Evolutionary conservation across 352 stramenopile genomes (phyloP).

Genomic region (Bremia lactucae): DNA sequence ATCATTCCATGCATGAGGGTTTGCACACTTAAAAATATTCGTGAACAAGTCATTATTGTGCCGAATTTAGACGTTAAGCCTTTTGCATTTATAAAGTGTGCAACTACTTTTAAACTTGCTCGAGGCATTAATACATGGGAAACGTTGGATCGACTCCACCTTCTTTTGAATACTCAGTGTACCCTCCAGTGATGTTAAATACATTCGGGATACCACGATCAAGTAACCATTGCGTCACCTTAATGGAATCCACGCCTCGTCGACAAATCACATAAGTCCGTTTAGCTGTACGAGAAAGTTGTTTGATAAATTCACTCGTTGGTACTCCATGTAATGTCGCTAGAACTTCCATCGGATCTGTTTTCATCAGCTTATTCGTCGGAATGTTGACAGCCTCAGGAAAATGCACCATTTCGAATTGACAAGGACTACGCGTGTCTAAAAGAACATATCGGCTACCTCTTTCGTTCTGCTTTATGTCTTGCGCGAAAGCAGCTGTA

Average conservation of each 20-base stretch:
- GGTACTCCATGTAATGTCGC: slow-evolving; percentile 5
- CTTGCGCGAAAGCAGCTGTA: not conserved
- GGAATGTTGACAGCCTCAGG: slow-evolving; percentile 55
- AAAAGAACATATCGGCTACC: slow-evolving; percentile 33
- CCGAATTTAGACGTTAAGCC: not conserved
- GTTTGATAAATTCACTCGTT: not conserved
- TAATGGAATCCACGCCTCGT: slow-evolving; percentile 63
- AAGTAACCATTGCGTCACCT: slow-evolving; percentile 48
- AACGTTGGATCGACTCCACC: slow-evolving; percentile 35
- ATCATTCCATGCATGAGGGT: slow-evolving; percentile 55
- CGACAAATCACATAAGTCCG: slow-evolving; percentile 60
- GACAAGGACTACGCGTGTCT: slow-evolving; percentile 38
- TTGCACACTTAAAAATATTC: slow-evolving; percentile 19
- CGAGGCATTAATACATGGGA: slow-evolving; percentile 53
- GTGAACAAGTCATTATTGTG: too few relatives aligned
- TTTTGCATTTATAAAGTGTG: too few relatives aligned
- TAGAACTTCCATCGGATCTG: slow-evolving; percentile 14
- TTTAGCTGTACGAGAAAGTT: not conserved
- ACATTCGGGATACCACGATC: slow-evolving; percentile 28
- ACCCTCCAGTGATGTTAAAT: slow-evolving; percentile 61
- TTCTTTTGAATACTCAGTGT: slow-evolving; percentile 44
- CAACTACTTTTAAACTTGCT: not conserved
- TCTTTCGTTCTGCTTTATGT: not conserved
- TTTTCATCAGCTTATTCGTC: slow-evolving; percentile 32
- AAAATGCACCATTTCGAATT: slow-evolving; percentile 78